Evolutionary conservation across 495 filamentous ascomycete genomes (phyloP), one percentile per base, ranked within the genome.

Genomic region (Schizothecium vesticola): DNA sequence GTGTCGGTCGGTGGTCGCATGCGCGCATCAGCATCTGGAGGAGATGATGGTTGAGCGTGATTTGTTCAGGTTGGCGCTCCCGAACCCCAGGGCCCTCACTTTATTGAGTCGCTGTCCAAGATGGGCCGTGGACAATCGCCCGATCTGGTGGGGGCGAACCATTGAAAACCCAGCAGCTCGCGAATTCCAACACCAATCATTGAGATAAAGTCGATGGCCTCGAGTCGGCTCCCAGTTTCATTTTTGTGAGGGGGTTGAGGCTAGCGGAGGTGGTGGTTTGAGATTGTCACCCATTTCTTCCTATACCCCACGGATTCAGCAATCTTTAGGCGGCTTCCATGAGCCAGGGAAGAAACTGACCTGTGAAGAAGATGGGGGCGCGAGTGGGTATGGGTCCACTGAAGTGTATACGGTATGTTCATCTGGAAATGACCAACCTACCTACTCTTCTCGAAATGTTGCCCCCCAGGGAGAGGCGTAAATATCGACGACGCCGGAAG

Each of bases 21-120:
- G 65, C 65, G 36, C 36, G 23, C 65, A 66, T 66, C 65, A 24
- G 59, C 65, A 66, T 65, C 23, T 60, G 33, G 64, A 66, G 65
- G 65, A 66, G 65, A 66, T 66, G 65, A 66, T 60, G 65, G 19
- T 56, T 55, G 56, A 25, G 65, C 56, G 56, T 51, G 28, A 66
- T 66, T 66, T 51, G 65, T 66, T 66, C 65, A 66, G 65, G 56
- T 23, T 60, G 26, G 28, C 28, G 65, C 56, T 26, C 65, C 65
- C 57, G 56, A 66, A 66, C 56, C 65, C 36, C 22, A 59, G 56
- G n/a, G 12, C 36, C 62, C 29, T 57, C 56, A 33, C 64, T 43
- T 55, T 43, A 59, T 31, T 25, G 58, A 25, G 58, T 59, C 26
- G 58, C 6, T n/a, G 43, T 51, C 43, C 43, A 51, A 51, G 43